A percentile compares a stretch with the other conserved stretches of the same genome.
These are phyloP conservation scores for Linnemannia exigua DNA, from an alignment of 192 early-diverging fungal genomes.

Conservation along the genomic window DNA sequence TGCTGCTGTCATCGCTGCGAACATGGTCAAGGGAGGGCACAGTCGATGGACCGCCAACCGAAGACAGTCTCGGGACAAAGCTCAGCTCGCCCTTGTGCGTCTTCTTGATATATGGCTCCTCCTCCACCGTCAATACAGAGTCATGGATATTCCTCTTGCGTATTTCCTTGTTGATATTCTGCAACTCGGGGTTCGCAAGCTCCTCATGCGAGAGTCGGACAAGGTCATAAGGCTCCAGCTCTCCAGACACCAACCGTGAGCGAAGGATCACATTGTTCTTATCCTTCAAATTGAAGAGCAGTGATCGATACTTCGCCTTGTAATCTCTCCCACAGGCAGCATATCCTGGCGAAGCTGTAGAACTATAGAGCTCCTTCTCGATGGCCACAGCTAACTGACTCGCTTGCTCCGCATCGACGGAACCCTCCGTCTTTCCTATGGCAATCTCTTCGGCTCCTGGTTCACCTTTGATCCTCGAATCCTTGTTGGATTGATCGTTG, in stretches of 20 bases:
- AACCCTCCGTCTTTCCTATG: not conserved
- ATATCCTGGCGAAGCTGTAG: slow-evolving; percentile 60
- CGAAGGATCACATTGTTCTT: slow-evolving; percentile 84
- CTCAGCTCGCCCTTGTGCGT: slow-evolving; percentile 73
- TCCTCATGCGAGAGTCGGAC: slow-evolving; percentile 88
- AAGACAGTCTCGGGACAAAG: slow-evolving; percentile 51
- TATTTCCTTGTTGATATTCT: slow-evolving; percentile 68
- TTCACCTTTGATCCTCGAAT: not conserved
- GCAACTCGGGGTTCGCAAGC: slow-evolving; percentile 87
- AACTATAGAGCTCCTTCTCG: slow-evolving; percentile 64
- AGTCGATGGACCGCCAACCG: not conserved
- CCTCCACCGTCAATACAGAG: slow-evolving; percentile 66
- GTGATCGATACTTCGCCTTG: slow-evolving; percentile 83
- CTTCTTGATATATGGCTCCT: slow-evolving; percentile 69
- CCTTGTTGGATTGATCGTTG: not conserved
- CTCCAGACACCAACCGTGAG: slow-evolving; percentile 72
- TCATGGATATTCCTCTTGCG: slow-evolving; percentile 69
- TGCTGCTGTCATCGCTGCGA: not conserved
- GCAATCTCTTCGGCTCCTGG: not conserved
- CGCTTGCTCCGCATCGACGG: slow-evolving; percentile 41
- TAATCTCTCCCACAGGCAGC: slow-evolving; percentile 71
- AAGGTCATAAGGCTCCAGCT: slow-evolving; percentile 73
- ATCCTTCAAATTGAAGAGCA: slow-evolving; percentile 85
- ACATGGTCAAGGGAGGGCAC: not conserved
- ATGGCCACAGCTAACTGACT: slow-evolving; percentile 57